Base-by-base conservation (phyloP, 176 grass and related monocot genomes). In the Luzula sylvatica region DNA sequence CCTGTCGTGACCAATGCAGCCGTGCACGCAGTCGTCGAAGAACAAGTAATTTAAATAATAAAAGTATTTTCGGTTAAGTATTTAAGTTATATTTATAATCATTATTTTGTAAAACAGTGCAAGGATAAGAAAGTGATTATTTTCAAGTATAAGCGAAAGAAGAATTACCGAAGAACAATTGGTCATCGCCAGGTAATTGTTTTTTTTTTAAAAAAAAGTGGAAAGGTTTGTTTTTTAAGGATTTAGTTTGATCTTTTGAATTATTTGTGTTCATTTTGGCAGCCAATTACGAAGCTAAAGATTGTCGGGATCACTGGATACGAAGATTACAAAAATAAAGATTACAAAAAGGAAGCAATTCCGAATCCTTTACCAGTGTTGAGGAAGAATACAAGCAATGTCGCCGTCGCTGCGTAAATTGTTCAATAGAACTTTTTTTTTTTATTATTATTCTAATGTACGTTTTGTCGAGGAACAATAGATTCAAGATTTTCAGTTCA, bases 1-100 rank as follows among this genome's bases (percentile, higher is more conserved):
- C 92, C 92, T 47, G 77, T 96, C 52, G 92, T 96, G 43, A 96
- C 92, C n/a, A 96, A 96, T 80, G 92, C 92, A 70, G 74, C 81
- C 61, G 85, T 96, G 43, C 85, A 96, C 15, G 92, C 85, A 40
- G 81, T 89, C n/a, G 72, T 96, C 19, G 60, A 64, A 64, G 60
- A 64, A 28, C 60, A 64, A 45, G 60, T 64, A 47, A 1, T 11
- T 49, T 17, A 9, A 47, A 15, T 0, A 20, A 35, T 11, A 7
- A 25, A 35, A 45, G 27, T 35, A 35, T 35, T 35, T 32, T 35
- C 0, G 1, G 30, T 35, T 35, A 4, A 35, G 9, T 35, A 7
- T 35, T 35, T 0, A 35, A 7, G 13, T 46, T 46, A 19, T 50
- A 8, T 30, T 44, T 2, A 2, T 26, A 23, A 29, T 58, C 40